Conservation (phyloP, 2,329 filamentous ascomycete genomes). For the Talaromyces funiculosus region DNA sequence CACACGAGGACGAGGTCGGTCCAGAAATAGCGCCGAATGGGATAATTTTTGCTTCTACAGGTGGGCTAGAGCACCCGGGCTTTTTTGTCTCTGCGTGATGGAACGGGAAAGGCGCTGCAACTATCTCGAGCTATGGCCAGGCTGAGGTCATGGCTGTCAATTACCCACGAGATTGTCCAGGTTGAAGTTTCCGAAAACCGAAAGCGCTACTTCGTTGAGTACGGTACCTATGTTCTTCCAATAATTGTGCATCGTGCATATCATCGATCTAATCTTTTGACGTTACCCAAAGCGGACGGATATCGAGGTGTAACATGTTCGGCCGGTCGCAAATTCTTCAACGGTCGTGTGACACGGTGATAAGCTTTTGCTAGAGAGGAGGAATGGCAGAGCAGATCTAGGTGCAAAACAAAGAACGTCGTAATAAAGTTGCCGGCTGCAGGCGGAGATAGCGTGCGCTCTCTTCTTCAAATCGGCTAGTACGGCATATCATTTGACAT, state of each 20-base stretch:
- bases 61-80: neutral
- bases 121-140: neutral
- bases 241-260: neutral
- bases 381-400: neutral
- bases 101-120: neutral
- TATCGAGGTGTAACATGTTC: neutral
- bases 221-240: neutral
- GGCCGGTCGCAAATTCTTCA: neutral
- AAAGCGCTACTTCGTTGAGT: neutral
- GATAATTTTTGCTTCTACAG: neutral
- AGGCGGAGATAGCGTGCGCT: neutral
- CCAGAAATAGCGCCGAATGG: neutral
- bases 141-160: neutral
- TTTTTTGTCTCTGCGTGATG: neutral
- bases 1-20: neutral
- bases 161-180: neutral
- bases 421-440: conserved; percentile 2
- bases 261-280: neutral
- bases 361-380: neutral
- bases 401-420: neutral
- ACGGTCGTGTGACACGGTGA: neutral
- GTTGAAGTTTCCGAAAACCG: neutral
- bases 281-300: neutral
- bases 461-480: neutral
- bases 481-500: neutral